Evolutionary conservation across 352 stramenopile species (phyloP).

Genomic region (Pythium periplocum): DNA sequence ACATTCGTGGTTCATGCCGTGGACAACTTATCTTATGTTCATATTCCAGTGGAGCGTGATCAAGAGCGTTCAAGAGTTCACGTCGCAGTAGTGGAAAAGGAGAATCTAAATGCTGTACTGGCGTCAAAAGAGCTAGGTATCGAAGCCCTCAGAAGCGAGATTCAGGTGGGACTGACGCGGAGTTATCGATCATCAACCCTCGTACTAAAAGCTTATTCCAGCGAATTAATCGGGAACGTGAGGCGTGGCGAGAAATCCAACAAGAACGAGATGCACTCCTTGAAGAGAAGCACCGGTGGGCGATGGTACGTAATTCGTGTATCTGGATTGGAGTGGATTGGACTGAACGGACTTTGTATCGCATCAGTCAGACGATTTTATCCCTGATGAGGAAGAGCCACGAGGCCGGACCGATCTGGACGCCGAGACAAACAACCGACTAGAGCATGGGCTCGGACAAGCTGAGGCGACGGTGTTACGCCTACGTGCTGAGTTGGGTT

Average conservation of each 20-base stretch:
- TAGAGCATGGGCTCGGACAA: constrained; percentile 70
- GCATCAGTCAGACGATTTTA: constrained; percentile 60
- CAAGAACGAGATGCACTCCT: constrained; percentile 69
- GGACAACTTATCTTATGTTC: no score
- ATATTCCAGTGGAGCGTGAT: constrained; percentile 50
- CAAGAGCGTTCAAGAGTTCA: constrained; percentile 67
- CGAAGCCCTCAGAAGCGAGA: constrained; percentile 36
- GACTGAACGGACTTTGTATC: neutral
- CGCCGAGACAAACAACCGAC: constrained; percentile 26
- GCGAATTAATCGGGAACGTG: constrained; percentile 69
- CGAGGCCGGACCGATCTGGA: constrained; percentile 39
- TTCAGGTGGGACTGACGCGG: constrained; percentile 22
- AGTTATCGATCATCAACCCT: no score
- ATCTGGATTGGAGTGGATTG: no score
- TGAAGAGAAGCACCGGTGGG: constrained; percentile 83
- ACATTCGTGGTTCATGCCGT: no score
- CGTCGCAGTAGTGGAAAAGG: constrained; percentile 56
- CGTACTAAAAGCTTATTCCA: constrained; percentile 4
- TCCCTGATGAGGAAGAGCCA: constrained; percentile 3
- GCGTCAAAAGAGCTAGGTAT: constrained; percentile 49
- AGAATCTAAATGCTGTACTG: constrained; percentile 42
- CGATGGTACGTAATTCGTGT: constrained; percentile 35
- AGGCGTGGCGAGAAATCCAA: constrained; percentile 74
- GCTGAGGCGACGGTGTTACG: constrained; percentile 64
- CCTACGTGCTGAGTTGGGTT: constrained; percentile 70